Evolutionary conservation across 495 filamentous ascomycete species (phyloP).

Genomic region (Penicillium argentinense): DNA sequence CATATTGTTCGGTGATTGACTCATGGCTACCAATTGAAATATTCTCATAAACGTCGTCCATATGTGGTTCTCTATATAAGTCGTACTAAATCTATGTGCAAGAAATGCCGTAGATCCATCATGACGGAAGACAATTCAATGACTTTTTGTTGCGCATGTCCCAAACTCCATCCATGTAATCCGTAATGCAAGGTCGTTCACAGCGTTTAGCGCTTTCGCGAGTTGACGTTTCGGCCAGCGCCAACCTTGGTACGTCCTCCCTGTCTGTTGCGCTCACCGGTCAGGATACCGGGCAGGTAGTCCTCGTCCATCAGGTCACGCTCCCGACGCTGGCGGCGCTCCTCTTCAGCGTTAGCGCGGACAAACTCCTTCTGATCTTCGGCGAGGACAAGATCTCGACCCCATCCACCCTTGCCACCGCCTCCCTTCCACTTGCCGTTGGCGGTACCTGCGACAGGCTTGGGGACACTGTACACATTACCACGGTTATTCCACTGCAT

Average conservation of each 20-base stretch:
- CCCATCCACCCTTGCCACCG: conserved; percentile 87
- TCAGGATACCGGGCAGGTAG: conserved; percentile 83
- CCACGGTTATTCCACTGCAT: conserved; percentile 95
- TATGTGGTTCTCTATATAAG: conserved; percentile 4
- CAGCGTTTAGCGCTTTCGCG: conserved; percentile 60
- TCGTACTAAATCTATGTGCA: conserved; percentile 22
- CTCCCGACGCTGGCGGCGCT: conserved; percentile 59
- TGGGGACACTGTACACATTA: conserved; percentile 86
- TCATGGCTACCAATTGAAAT: conserved; percentile 15
- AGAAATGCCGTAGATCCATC: conserved; percentile 3
- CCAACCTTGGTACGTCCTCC: conserved; percentile 75
- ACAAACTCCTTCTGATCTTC: conserved; percentile 97
- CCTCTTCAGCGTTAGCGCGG: conserved; percentile 59
- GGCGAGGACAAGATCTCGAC: conserved; percentile 74
- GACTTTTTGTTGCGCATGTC: conserved; percentile 29
- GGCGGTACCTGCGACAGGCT: conserved; percentile 76
- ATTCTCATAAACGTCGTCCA: neutral
- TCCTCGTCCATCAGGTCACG: conserved; percentile 93
- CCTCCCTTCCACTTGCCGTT: conserved; percentile 72
- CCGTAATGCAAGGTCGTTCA: conserved; percentile 23
- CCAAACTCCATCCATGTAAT: conserved; percentile 37
- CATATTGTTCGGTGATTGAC: conserved; percentile 8
- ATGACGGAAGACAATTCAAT: conserved; percentile 16
- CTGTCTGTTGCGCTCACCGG: conserved; percentile 64
- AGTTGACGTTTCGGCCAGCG: conserved; percentile 84